Base-by-base conservation (phyloP, 2,329 filamentous ascomycete species). In the Corniculantispora saksenae region DNA sequence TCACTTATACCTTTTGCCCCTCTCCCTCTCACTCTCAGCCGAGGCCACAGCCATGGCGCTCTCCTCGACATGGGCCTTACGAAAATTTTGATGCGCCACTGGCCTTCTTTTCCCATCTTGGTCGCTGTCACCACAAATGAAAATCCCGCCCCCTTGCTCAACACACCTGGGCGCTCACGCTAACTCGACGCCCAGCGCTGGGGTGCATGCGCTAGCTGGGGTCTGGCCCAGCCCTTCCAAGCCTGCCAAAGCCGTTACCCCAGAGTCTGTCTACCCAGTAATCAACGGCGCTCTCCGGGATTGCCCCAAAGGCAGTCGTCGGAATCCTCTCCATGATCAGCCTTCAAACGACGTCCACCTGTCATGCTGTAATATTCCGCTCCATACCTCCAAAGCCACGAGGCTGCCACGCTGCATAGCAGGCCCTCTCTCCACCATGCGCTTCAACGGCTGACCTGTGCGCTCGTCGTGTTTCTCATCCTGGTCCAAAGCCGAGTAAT, bases 151-250 rank as follows among this genome's bases (percentile, higher is more conserved):
- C 32, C 40, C 32, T 5, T 10, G 5, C 10, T 29, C 25, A 19
- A 58, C 55, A 48, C 25, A 59, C 48, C 29, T 27, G 21, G n/a
- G 40, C 23, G 23, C 56, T 50, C 3, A 45, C 5, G 19, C 29
- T 19, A 60, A 48, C n/a, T 25, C 56, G 23, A 59, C 56, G 56
- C 56, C 56, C 25, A 59, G 56, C 56, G 25, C 43, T 60, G 57
- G 57, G 57, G 27, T 60, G 27, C 57, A 60, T 48, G n/a, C 53
- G 35, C 53, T 56, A 56, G 13, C 35, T 32, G 32, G 32, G 32
- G 10, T 32, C 10, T n/a, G 12, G 21, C 6, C 51, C 53, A 40
- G 53, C 32, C 35, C n/a, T 32, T 32, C 32, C 32, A 32, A 32
- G 32, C 32, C 32, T 32, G 32, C 10, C n/a, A 56, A n/a, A n/a